A percentile compares a stretch with the other conserved stretches of the same genome.
Evolutionary conservation across 768 basidiomycete genomes (phyloP).

Genomic region (Fomitopsis serialis): DNA sequence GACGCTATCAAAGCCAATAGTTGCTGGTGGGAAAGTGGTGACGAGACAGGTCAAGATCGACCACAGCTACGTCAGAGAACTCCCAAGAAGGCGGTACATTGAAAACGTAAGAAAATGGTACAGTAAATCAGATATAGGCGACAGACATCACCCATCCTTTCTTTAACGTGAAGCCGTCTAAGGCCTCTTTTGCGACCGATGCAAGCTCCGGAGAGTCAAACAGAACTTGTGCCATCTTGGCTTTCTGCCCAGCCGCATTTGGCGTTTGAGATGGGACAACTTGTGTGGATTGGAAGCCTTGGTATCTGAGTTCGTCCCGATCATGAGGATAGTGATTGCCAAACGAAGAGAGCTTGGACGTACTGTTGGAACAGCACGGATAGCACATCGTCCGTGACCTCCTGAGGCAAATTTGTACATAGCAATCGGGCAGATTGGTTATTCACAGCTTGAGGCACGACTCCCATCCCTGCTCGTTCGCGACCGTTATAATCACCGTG

Average conservation of each 20-base stretch:
- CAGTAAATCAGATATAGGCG: conserved; percentile 44
- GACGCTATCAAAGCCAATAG: no score
- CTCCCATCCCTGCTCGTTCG: conserved; percentile 16
- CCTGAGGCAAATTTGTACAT: conserved; percentile 85
- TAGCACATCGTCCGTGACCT: conserved; percentile 84
- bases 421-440: conserved; percentile 58
- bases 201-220: conserved; percentile 78
- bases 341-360: conserved; percentile 28
- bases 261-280: conserved; percentile 67
- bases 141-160: conserved; percentile 84
- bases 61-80: neutral
- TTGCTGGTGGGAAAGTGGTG: no score
- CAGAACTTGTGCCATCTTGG: conserved; percentile 76
- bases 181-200: conserved; percentile 69
- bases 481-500: neutral
- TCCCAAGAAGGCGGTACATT: neutral
- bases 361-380: conserved; percentile 90
- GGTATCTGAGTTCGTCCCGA: conserved; percentile 48
- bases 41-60: no score
- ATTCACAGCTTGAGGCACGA: conserved; percentile 44
- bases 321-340: neutral
- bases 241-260: conserved; percentile 54
- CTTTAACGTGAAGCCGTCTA: conserved; percentile 85
- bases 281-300: conserved; percentile 71
- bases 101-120: neutral